Evolutionary conservation across 2,329 filamentous ascomycete species (phyloP).

Genomic region (Verticillium klebahnii): DNA sequence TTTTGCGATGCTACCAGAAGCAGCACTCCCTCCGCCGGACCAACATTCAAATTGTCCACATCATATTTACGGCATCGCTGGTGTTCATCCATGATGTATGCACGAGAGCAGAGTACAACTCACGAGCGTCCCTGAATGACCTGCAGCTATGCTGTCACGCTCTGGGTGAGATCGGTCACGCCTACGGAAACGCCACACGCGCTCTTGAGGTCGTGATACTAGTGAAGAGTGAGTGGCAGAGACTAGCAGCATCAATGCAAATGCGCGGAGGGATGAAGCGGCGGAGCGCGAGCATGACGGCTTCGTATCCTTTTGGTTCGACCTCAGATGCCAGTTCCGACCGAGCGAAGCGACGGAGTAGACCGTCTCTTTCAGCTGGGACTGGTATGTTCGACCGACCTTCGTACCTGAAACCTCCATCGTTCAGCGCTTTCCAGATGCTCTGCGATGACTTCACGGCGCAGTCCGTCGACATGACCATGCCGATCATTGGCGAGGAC

Average conservation of each 20-base stretch:
- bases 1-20: conserved; percentile 13
- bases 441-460: not conserved
- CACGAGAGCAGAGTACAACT: conserved; percentile 4
- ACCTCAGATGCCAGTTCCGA: not conserved
- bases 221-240: conserved; percentile 13
- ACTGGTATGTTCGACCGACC: not conserved
- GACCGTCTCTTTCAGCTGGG: not conserved
- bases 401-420: not conserved
- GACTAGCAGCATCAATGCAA: not conserved
- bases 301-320: not conserved
- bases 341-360: not conserved
- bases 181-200: conserved; percentile 12
- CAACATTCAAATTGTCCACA: conserved; percentile 17
- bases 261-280: conserved; percentile 14
- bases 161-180: conserved; percentile 15
- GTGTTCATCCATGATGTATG: conserved; percentile 15
- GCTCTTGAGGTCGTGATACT: conserved; percentile 14
- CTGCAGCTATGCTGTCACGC: conserved; percentile 19
- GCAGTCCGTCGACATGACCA: conserved; percentile 1
- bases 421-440: conserved; percentile 2
- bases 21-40: conserved; percentile 13
- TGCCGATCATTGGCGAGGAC: not conserved
- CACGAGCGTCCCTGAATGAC: conserved; percentile 6
- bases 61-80: conserved; percentile 15
- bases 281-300: not conserved